Percentiles rank a stretch among this genome's conserved stretches.
phyloP scores from a whole-genome alignment of 176 grass and related monocot species.

The Raddia distichophylla region DNA sequence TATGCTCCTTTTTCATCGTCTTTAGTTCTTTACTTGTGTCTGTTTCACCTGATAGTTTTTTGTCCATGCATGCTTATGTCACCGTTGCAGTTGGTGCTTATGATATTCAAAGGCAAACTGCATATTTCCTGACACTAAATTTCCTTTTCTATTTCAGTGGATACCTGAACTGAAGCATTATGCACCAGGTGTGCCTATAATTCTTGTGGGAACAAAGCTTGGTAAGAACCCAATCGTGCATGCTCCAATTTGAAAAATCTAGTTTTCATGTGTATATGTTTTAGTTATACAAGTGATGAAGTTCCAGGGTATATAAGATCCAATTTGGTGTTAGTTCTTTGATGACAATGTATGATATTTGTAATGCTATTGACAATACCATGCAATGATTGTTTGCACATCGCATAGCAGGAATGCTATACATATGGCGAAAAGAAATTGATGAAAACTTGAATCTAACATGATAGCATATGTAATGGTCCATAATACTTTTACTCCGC shows the following conservation, averaged over 20 bases:
- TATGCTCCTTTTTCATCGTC: background rate
- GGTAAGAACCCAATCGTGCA: constrained; percentile 48
- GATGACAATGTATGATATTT: background rate
- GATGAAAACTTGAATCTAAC: background rate
- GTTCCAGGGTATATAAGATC: background rate
- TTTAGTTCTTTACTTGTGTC: constrained; percentile 7
- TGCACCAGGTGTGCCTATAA: constrained; percentile 76
- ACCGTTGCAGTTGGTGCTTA: background rate
- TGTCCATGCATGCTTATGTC: background rate
- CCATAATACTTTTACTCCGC: background rate
- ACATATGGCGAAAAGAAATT: background rate
- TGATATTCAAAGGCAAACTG: background rate
- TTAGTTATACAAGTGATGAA: background rate
- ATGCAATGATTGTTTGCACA: background rate
- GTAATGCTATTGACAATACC: background rate
- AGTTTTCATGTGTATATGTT: constrained; percentile 1
- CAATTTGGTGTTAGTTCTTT: background rate
- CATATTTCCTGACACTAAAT: constrained; percentile 22
- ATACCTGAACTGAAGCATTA: constrained; percentile 84
- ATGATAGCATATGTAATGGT: background rate
- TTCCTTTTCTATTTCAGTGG: constrained; percentile 65
- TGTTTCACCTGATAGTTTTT: constrained; percentile 10
- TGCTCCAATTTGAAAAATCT: background rate
- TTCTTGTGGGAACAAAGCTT: constrained; percentile 83
- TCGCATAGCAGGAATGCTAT: constrained; percentile 1